Evolutionary conservation across 2,329 filamentous ascomycete species (phyloP).

Genomic region (Hypoxylon sp.): DNA sequence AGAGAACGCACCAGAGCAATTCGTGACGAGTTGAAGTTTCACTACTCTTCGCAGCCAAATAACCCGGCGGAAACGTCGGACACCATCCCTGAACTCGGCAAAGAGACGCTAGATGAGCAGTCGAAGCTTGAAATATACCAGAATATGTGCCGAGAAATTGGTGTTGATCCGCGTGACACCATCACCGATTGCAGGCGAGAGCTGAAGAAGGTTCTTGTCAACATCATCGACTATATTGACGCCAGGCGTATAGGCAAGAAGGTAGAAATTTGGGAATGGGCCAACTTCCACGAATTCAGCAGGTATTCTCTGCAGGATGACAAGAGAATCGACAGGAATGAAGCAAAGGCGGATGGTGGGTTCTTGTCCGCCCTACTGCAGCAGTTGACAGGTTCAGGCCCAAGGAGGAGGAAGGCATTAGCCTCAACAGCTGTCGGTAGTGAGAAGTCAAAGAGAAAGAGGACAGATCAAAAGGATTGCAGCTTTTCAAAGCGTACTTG

Average conservation of each 20-base stretch:
- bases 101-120: neutral
- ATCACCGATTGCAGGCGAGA: conserved; percentile 37
- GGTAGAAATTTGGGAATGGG: conserved; percentile 44
- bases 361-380: conserved; percentile 44
- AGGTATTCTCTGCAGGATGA: conserved; percentile 37
- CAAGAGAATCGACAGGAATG: conserved; percentile 35
- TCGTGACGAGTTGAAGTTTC: conserved; percentile 38
- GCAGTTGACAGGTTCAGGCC: conserved; percentile 13
- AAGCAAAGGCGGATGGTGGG: conserved; percentile 37
- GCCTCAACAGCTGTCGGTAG: neutral
- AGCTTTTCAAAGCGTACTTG: conserved; percentile 12
- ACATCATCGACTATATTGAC: conserved; percentile 51
- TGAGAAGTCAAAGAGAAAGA: conserved; percentile 15
- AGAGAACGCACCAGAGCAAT: conserved; percentile 40
- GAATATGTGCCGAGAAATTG: conserved; percentile 43
- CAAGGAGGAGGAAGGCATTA: neutral
- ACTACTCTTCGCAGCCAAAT: conserved; percentile 34
- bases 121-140: conserved; percentile 36
- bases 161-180: conserved; percentile 37
- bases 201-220: conserved; percentile 45
- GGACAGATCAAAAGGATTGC: neutral
- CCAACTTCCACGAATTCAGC: conserved; percentile 40
- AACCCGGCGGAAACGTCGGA: neutral
- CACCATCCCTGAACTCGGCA: conserved; percentile 16
- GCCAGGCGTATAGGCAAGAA: conserved; percentile 37